phyloP scores from a whole-genome alignment of 2,329 filamentous ascomycete genomes.

The Dendryphion nanum region DNA sequence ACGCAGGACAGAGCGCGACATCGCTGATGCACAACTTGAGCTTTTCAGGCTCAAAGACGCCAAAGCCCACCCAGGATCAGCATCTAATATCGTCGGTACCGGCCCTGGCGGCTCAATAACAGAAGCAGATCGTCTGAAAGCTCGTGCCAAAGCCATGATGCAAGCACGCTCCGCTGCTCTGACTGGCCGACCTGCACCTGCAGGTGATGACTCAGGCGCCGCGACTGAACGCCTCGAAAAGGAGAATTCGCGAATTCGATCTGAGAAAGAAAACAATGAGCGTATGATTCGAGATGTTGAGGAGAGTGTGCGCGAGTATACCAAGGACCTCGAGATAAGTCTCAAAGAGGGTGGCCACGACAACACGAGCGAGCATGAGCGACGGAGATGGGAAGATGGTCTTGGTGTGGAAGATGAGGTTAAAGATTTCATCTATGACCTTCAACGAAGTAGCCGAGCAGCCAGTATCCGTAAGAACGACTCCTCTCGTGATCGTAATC shows the following conservation, averaged over 20 bases:
- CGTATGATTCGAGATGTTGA: constrained; percentile 96
- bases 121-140: constrained; percentile 91
- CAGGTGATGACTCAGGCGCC: constrained; percentile 69
- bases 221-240: constrained; percentile 85
- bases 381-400: constrained; percentile 90
- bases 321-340: constrained; percentile 78
- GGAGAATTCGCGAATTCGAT: constrained; percentile 75
- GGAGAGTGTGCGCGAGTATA: constrained; percentile 89
- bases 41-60: constrained; percentile 92
- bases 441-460: constrained; percentile 82
- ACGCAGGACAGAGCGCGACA: constrained; percentile 83
- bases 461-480: constrained; percentile 66
- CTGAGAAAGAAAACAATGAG: constrained; percentile 91
- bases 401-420: constrained; percentile 96
- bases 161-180: constrained; percentile 92
- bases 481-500: constrained; percentile 38
- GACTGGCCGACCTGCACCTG: constrained; percentile 75
- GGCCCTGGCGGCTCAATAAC: constrained; percentile 88
- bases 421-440: constrained; percentile 95
- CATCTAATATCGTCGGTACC: constrained; percentile 81
- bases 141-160: constrained; percentile 96
- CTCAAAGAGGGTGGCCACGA: constrained; percentile 78
- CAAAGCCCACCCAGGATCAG: constrained; percentile 82
- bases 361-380: constrained; percentile 82
- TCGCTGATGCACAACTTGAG: constrained; percentile 87